These are phyloP conservation scores for Xerocomellus chrysenteron DNA, from an alignment of 768 basidiomycete genomes.

Conservation along the genomic window DNA sequence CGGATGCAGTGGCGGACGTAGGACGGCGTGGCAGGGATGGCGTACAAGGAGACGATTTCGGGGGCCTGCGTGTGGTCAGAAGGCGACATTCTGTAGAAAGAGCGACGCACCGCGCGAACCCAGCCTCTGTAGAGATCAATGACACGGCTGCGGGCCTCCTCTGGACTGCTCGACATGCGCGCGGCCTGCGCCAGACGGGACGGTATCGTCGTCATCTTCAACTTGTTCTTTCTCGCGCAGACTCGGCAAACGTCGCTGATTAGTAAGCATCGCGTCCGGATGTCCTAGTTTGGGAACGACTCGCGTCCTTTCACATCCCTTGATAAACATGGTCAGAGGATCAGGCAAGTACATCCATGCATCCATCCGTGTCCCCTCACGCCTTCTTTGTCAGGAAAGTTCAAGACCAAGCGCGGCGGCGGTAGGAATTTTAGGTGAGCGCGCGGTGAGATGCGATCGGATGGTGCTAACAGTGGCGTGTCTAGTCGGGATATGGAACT, in stretches of 20 bases:
- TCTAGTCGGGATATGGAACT: slow-evolving; percentile 58
- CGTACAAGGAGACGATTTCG: slow-evolving; percentile 80
- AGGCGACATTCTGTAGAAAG: too few species aligned
- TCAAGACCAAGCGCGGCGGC: slow-evolving; percentile 85
- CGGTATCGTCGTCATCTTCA: slow-evolving; percentile 79
- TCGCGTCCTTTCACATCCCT: too few species aligned
- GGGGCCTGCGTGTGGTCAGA: slow-evolving; percentile 62
- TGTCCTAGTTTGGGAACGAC: slow-evolving; percentile 14
- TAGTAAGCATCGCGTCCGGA: slow-evolving; percentile 13
- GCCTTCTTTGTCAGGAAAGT: slow-evolving; percentile 53
- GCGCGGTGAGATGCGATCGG: slow-evolving; percentile 3
- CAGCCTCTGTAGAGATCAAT: slow-evolving; percentile 87
- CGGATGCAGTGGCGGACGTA: slow-evolving; percentile 81
- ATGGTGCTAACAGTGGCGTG: slow-evolving; percentile 2
- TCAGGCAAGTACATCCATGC: slow-evolving; percentile 16
- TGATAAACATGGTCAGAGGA: slow-evolving; percentile 35
- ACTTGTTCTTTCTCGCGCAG: neutral
- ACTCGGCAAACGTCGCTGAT: slow-evolving; percentile 11
- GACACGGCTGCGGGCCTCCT: slow-evolving; percentile 66
- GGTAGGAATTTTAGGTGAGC: slow-evolving; percentile 79
- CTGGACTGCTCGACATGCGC: slow-evolving; percentile 50
- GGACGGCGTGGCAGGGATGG: slow-evolving; percentile 74
- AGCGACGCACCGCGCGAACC: slow-evolving; percentile 78
- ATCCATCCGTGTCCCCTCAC: neutral
- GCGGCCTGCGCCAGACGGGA: slow-evolving; percentile 77